phyloP scores from a whole-genome alignment of 2,329 filamentous ascomycete genomes.

The Davidsoniella virescens region DNA sequence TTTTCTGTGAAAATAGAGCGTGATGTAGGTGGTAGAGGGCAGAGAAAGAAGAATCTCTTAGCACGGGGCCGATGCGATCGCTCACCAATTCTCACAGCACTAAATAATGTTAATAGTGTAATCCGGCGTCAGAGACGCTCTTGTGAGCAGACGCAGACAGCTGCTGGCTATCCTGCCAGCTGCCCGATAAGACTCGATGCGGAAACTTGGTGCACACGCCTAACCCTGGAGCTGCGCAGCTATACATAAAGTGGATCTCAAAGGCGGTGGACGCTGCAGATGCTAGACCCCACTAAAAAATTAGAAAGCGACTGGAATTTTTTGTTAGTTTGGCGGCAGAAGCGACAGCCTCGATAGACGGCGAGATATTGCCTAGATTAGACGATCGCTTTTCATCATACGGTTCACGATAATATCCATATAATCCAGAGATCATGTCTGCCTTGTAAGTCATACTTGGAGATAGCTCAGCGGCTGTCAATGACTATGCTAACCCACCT shows the following conservation, averaged over 20 bases:
- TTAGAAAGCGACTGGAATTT: constrained; percentile 8
- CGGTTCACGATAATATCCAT: not conserved
- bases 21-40: not conserved
- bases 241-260: constrained; percentile 2
- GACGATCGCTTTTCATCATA: not conserved
- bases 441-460: not conserved
- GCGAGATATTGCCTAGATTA: not conserved
- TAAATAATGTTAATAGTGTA: not conserved
- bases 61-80: constrained; percentile 13
- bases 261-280: constrained; percentile 12
- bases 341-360: not conserved
- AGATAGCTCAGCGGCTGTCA: no score
- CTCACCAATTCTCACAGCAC: constrained; percentile 10
- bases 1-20: no score
- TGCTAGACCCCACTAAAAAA: constrained; percentile 14
- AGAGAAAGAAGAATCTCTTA: constrained; percentile 2
- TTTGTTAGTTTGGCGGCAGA: constrained; percentile 7
- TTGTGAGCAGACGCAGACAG: not conserved
- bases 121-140: not conserved
- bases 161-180: not conserved
- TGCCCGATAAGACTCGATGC: constrained; percentile 1
- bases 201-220: not conserved
- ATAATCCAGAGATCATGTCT: not conserved
- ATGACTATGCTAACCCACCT: constrained; percentile 7
- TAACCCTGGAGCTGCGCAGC: constrained; percentile 9